Base-by-base conservation (phyloP, 192 early-diverging fungal species). In the Phlyctochytrium bullatum region DNA sequence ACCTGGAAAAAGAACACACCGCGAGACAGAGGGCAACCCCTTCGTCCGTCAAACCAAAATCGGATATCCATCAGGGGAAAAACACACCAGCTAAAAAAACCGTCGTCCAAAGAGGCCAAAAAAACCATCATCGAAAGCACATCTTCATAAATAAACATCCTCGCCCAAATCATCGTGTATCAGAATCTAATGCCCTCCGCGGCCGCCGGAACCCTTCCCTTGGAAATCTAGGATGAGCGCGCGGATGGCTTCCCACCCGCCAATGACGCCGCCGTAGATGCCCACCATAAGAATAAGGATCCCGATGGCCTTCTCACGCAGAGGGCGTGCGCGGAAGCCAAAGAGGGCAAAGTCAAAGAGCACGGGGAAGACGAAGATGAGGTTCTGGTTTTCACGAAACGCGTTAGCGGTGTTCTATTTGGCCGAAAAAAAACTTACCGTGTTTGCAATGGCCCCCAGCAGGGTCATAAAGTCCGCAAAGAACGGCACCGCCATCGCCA, bases 331-430 rank as follows among this genome's bases (percentile, higher is more conserved):
- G 3, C 75, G 52, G 81, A 86, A 85, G 3, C 91, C 91, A 62
- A 86, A 82, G 36, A 95, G 68, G 74, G 86, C 86, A 34, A 89
- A 78, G 63, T 93, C 89, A 76, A 86, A 92, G 14, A 92, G 31
- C 32, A 92, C 81, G 0, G 93, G 93, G 35, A 95, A 80, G 53
- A 93, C 78, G 69, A 95, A 95, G 75, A 94, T 92, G 24, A 93
- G 79, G n/a, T 57, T 59, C 67, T 69, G 12, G 16, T n/a, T 24
- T n/a, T n/a, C n/a, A 47, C 40, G 10, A 47, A 61, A 0, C 6
- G 83, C 76, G 47, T 82, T 88, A n/a, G n/a, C n/a, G n/a, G n/a
- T n/a, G n/a, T n/a, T n/a, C n/a, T n/a, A n/a, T n/a, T n/a, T n/a
- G n/a, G n/a, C n/a, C 23, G 40, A 1, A 36, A 12, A 64, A 10